Evolutionary conservation across 352 stramenopile species (phyloP), one percentile per base, ranked within the genome.

Genomic region (Globisporangium recalcitrans): DNA sequence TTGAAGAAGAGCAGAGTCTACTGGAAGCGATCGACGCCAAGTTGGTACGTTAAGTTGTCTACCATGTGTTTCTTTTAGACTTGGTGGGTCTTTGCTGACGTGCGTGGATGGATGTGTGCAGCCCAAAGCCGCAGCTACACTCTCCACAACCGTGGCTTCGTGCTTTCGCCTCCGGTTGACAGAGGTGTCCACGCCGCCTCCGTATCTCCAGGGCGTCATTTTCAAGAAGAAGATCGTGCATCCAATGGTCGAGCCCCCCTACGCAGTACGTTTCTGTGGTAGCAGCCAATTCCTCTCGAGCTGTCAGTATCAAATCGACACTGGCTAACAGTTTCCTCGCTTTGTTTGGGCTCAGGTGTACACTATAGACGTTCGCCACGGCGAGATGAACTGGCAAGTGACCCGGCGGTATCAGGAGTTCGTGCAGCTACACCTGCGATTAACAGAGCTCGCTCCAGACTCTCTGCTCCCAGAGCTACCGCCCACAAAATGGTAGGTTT

Each of bases 321-420:
- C 38, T 46, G 38, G 11, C 16, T 8, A 22, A 46, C 6, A 21
- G 11, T 21, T 8, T 3, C 36, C 16, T 11, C 22, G 5, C 19
- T 55, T 7, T 22, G 36, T 11, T 1, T 38, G 34, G 11, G 38
- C 11, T 52, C 27, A 89, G 78, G 62, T 78, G 1, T 90, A 82
- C 49, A 69, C 64, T 11, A 62, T 88, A 26, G 62, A 80, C 16
- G 60, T 88, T 3, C 52, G 52, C 6, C 65, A 85, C 16, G 66
- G 67, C 13, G 58, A 74, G 19, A 55, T 85, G 40, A 66, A 60
- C 19, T 89, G 80, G 80, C 56, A 64, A 32, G 77, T 88, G 27
- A 42, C 69, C 4, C 62, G 73, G 31, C 69, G 80, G 22, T 88
- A 77, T 61, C 67, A 74, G 10, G 72, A 80, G 10, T 88, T 88